These are phyloP conservation scores for Coemansia sp. DNA, from an alignment of 192 early-diverging fungal species.

Conservation along the genomic window DNA sequence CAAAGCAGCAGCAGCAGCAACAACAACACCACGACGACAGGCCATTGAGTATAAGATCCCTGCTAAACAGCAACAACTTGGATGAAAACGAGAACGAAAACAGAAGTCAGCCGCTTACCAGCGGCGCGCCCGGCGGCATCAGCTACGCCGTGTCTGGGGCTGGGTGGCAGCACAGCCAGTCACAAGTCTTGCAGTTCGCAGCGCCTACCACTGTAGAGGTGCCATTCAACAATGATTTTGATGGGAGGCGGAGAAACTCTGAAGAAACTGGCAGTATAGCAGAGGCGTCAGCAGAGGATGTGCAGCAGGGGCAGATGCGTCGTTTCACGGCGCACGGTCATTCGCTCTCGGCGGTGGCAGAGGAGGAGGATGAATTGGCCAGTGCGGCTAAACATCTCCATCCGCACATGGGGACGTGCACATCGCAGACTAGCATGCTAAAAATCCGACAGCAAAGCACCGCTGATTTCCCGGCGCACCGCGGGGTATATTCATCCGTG, in stretches of 20 bases:
- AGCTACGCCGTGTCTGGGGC: too few relatives aligned
- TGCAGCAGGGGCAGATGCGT: neutral
- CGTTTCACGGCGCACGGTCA: neutral
- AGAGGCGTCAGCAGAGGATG: neutral
- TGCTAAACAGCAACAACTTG: slow-evolving; percentile 28
- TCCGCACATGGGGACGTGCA: neutral
- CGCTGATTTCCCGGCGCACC: too few relatives aligned
- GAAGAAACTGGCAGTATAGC: too few relatives aligned
- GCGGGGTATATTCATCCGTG: too few relatives aligned
- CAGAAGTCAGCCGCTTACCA: neutral
- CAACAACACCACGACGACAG: neutral
- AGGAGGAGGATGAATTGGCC: slow-evolving; percentile 10
- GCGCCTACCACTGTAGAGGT: too few relatives aligned
- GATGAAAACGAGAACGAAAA: slow-evolving; percentile 6
- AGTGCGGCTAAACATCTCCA: slow-evolving; percentile 15
- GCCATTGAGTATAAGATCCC: slow-evolving; percentile 29
- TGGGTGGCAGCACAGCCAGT: too few relatives aligned
- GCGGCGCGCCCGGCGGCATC: too few relatives aligned
- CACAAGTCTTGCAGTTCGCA: too few relatives aligned
- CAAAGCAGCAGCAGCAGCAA: neutral
- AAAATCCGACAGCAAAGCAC: neutral
- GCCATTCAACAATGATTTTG: too few relatives aligned
- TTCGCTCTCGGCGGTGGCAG: neutral
- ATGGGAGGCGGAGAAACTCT: too few relatives aligned
- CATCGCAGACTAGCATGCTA: neutral